Evolutionary conservation across 495 filamentous ascomycete species (phyloP).

Genomic region (Neurospora terricola): DNA sequence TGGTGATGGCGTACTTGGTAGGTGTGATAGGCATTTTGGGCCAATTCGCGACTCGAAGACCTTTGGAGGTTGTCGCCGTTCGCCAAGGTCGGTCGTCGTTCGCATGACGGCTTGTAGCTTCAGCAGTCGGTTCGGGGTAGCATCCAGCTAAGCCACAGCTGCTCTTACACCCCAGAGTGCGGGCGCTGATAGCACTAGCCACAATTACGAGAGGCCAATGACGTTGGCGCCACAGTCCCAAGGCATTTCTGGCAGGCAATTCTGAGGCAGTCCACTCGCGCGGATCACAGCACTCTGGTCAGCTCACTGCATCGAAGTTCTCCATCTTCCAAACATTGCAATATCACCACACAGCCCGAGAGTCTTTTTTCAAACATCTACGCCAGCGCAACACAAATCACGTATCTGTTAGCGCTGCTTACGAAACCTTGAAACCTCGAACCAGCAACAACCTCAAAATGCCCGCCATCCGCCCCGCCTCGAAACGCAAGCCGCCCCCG

Average conservation of each 20-base stretch:
- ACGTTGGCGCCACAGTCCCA: neutral
- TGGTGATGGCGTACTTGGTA: constrained; percentile 82
- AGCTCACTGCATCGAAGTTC: neutral
- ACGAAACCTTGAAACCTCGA: constrained; percentile 4
- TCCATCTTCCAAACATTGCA: neutral
- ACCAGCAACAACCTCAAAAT: constrained; percentile 37
- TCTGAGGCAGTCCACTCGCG: neutral
- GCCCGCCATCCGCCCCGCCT: constrained; percentile 72
- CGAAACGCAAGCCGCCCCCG: constrained; percentile 82
- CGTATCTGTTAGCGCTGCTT: neutral
- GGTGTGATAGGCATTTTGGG: constrained; percentile 62
- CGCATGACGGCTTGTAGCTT: neutral
- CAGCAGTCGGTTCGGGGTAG: neutral
- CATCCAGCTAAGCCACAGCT: neutral
- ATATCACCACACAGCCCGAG: neutral
- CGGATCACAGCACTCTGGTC: neutral
- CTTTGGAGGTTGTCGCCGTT: constrained; percentile 11
- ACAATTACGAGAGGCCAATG: neutral
- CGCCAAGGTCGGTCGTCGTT: neutral
- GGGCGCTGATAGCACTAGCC: neutral
- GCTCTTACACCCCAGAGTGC: neutral
- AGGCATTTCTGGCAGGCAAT: neutral
- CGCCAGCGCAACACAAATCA: neutral
- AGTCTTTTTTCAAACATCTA: neutral
- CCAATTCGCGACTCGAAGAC: constrained; percentile 2